phyloP scores from a whole-genome alignment of 495 filamentous ascomycete species.

The Tuber umbilicatum region DNA sequence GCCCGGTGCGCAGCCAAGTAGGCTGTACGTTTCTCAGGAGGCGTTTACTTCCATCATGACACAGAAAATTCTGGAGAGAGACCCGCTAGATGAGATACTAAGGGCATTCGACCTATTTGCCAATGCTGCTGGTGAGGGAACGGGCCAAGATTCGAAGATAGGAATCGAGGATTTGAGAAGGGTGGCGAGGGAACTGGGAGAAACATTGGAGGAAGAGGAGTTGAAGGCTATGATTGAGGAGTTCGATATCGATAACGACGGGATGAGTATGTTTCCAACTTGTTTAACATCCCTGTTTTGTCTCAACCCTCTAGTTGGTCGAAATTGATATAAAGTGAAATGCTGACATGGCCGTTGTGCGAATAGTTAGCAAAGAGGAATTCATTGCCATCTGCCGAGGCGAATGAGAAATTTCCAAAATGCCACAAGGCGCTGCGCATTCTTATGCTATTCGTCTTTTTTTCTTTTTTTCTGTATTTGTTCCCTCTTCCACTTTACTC shows the following conservation, averaged over 20 bases:
- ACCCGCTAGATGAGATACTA: constrained; percentile 85
- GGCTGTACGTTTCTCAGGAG: constrained; percentile 63
- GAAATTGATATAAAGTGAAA: background rate
- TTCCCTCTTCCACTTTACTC: background rate
- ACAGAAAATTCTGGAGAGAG: constrained; percentile 66
- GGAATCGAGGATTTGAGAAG: constrained; percentile 74
- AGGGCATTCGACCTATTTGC: constrained; percentile 90
- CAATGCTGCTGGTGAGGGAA: constrained; percentile 47
- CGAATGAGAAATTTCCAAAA: constrained; percentile 23
- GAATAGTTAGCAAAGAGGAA: constrained; percentile 72
- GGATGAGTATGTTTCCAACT: constrained; percentile 46
- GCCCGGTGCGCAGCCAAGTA: constrained; percentile 36
- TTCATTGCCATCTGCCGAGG: constrained; percentile 70
- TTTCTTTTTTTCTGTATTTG: constrained; percentile 41
- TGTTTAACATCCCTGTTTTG: background rate
- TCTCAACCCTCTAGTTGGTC: background rate
- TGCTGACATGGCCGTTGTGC: constrained; percentile 1
- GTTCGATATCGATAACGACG: constrained; percentile 91
- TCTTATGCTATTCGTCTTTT: constrained; percentile 49
- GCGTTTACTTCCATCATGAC: constrained; percentile 75
- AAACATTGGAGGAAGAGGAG: constrained; percentile 87
- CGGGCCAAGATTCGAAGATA: constrained; percentile 50
- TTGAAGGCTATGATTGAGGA: constrained; percentile 95
- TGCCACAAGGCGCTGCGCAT: constrained; percentile 46
- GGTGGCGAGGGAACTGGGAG: constrained; percentile 85